Conservation (phyloP, 2,329 filamentous ascomycete genomes). For the Colletotrichum tropicicola region DNA sequence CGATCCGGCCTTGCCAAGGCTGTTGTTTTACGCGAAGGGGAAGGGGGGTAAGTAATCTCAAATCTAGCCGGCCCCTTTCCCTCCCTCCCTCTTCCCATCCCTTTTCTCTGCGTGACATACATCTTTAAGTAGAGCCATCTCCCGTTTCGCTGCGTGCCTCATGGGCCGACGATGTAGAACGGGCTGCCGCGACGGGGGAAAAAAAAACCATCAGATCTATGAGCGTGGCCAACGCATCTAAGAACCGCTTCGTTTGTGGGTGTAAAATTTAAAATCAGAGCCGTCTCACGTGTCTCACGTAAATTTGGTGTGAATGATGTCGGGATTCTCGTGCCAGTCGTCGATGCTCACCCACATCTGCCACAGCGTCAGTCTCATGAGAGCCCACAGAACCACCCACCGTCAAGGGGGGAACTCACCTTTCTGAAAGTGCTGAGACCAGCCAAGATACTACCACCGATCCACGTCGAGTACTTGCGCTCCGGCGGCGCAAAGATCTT, state of each 20-base stretch:
- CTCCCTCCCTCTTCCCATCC: too few relatives aligned
- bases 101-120: too few relatives aligned
- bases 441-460: conserved; percentile 95
- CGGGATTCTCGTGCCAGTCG: conserved; percentile 99
- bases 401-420: too few relatives aligned
- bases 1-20: too few relatives aligned
- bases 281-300: conserved; percentile 64
- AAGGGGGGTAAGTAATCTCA: too few relatives aligned
- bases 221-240: neutral
- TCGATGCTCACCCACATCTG: conserved; percentile 99
- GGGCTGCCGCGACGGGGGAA: neutral
- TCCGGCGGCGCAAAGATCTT: conserved; percentile 99
- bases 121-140: too few relatives aligned
- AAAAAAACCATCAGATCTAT: conserved; percentile 8
- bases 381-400: too few relatives aligned
- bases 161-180: neutral
- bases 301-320: conserved; percentile 98
- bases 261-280: conserved; percentile 3
- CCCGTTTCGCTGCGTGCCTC: neutral
- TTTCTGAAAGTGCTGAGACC: conserved; percentile 98
- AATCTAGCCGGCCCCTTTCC: too few relatives aligned
- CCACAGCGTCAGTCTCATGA: neutral
- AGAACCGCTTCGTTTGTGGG: neutral
- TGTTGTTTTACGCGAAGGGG: too few relatives aligned
- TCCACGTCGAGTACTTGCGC: conserved; percentile 99